Conservation (phyloP, 2,329 filamentous ascomycete species). For the Geosmithia putterillii region DNA sequence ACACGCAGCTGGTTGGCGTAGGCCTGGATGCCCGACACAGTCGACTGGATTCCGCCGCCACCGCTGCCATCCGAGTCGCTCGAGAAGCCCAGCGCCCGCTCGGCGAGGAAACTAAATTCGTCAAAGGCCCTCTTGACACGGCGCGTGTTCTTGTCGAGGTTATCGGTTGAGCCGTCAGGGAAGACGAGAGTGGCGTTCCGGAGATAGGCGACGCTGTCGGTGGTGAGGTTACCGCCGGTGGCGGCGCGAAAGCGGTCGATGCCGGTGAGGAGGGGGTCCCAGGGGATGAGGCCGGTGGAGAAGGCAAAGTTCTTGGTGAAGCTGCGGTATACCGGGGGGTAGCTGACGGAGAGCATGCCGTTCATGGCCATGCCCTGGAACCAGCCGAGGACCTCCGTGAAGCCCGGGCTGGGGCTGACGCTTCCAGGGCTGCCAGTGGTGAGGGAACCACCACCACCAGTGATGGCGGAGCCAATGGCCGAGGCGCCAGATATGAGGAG, state of each 20-base stretch:
- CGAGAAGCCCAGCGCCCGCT: constrained; percentile 37
- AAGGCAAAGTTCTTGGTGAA: constrained; percentile 93
- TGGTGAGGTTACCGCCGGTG: constrained; percentile 79
- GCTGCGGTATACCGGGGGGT: constrained; percentile 76
- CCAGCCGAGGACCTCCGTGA: constrained; percentile 74
- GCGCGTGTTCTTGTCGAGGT: constrained; percentile 22
- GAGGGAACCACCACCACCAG: constrained; percentile 38
- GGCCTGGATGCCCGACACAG: constrained; percentile 65
- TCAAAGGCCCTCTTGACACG: constrained; percentile 41
- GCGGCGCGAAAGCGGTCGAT: constrained; percentile 73
- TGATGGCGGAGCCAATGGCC: constrained; percentile 49
- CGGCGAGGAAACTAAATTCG: constrained; percentile 33
- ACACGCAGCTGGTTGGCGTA: constrained; percentile 78
- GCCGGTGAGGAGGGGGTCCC: constrained; percentile 63
- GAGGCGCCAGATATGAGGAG: constrained; percentile 61
- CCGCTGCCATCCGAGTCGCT: constrained; percentile 10
- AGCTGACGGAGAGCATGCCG: constrained; percentile 86
- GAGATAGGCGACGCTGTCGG: constrained; percentile 65
- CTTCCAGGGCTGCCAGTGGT: constrained; percentile 39
- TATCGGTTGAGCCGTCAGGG: constrained; percentile 41
- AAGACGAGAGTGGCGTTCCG: constrained; percentile 66
- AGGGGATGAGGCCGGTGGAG: constrained; percentile 73
- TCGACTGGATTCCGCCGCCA: constrained; percentile 22
- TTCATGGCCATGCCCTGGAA: constrained; percentile 93
- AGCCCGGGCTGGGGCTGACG: constrained; percentile 65